A percentile compares a stretch with the other conserved stretches of the same genome.
These are phyloP conservation scores for Rhynchospora breviuscula DNA, from an alignment of 176 grass and related monocot species.

Conservation along the genomic window DNA sequence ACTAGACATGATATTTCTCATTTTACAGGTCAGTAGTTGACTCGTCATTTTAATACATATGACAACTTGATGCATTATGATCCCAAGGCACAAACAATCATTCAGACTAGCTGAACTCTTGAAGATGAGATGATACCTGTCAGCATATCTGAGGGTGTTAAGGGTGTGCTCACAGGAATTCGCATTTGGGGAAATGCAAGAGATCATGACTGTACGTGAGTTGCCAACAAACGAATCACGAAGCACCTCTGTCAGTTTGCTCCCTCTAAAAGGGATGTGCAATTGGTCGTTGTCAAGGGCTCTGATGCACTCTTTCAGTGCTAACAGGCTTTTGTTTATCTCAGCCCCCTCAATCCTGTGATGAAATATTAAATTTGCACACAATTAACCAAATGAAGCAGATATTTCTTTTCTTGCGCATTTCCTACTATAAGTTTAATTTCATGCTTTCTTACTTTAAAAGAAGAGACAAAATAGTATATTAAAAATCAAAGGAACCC, in stretches of 20 bases:
- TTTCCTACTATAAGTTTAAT: not conserved
- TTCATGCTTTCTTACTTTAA: not conserved
- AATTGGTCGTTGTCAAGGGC: constrained; percentile 98
- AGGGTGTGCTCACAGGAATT: constrained; percentile 97
- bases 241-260: constrained; percentile 98
- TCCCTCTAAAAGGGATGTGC: constrained; percentile 99
- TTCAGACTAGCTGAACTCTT: not conserved
- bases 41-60: not conserved
- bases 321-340: constrained; percentile 97
- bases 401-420: not conserved
- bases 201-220: constrained; percentile 95
- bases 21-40: not conserved
- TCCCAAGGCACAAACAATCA: constrained; percentile 13
- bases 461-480: not conserved
- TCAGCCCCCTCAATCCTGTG: constrained; percentile 95
- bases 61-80: not conserved
- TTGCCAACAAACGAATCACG: constrained; percentile 99
- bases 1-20: not conserved
- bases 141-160: constrained; percentile 96
- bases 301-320: constrained; percentile 95
- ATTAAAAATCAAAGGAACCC: not conserved
- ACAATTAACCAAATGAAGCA: constrained; percentile 12
- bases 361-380: constrained; percentile 12
- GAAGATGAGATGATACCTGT: constrained; percentile 47
- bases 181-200: constrained; percentile 95